These are phyloP conservation scores for Tuber melanosporum DNA, from an alignment of 495 filamentous ascomycete genomes.

Conservation along the genomic window DNA sequence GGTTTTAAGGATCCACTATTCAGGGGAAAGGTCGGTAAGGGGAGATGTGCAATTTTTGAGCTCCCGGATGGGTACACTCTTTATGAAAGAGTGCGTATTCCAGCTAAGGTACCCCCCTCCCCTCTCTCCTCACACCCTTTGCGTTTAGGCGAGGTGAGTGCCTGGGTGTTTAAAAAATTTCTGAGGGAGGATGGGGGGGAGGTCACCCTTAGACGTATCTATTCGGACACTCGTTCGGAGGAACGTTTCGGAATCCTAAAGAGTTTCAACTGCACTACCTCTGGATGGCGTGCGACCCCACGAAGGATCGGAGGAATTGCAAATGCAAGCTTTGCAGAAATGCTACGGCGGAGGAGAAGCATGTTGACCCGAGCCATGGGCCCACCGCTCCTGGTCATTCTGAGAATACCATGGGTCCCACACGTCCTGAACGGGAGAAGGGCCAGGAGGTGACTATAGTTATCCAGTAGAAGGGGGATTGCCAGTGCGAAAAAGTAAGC, in stretches of 20 bases:
- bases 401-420: too few relatives aligned
- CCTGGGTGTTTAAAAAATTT: not conserved
- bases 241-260: constrained; percentile 52
- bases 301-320: not conserved
- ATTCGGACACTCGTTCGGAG: constrained; percentile 55
- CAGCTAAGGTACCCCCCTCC: not conserved
- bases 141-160: not conserved
- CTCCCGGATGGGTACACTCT: not conserved
- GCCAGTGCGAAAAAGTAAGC: not conserved
- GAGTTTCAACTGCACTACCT: constrained; percentile 54
- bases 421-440: not conserved
- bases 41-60: not conserved
- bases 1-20: not conserved
- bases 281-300: not conserved
- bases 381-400: too few relatives aligned
- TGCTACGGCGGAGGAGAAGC: not conserved
- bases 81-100: not conserved
- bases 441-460: not conserved
- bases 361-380: too few relatives aligned
- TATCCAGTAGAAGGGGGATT: not conserved
- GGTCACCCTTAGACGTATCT: constrained; percentile 48
- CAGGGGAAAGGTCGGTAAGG: not conserved
- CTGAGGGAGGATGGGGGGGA: not conserved
- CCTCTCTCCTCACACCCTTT: not conserved
- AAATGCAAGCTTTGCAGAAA: not conserved